Percentiles rank a stretch among this genome's conserved stretches.
Conservation (phyloP, 352 stramenopile species). For the Phytophthora agathidicida region DNA sequence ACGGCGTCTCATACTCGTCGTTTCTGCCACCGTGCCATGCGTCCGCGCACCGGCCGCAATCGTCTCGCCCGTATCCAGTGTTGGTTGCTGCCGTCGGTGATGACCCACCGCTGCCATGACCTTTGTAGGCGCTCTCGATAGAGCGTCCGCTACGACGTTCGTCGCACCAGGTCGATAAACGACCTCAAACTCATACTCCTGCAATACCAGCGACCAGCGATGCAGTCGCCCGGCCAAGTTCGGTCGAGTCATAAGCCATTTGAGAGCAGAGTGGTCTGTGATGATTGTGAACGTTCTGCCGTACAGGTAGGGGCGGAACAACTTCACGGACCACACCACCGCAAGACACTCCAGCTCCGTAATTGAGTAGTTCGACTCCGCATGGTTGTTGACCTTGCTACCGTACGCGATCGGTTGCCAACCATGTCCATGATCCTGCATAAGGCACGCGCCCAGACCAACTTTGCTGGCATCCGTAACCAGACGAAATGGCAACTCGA, state of each 20-base stretch:
- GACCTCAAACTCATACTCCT: conserved; percentile 28
- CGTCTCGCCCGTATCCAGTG: too few relatives aligned
- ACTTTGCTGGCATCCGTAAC: conserved; percentile 27
- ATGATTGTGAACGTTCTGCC: conserved; percentile 17
- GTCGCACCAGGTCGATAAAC: background rate
- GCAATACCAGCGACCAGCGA: conserved; percentile 21
- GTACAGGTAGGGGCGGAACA: conserved; percentile 29
- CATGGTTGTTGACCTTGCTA: conserved; percentile 14
- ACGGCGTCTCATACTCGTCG: too few relatives aligned
- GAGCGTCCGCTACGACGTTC: conserved; percentile 21
- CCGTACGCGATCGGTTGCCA: conserved; percentile 22
- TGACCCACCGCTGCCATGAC: background rate
- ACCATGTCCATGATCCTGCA: conserved; percentile 12
- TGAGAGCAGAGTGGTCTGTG: conserved; percentile 18
- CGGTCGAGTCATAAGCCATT: background rate
- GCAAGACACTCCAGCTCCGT: conserved; percentile 31
- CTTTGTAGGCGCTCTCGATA: conserved; percentile 5
- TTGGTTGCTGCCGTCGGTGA: background rate
- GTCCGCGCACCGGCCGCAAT: too few relatives aligned
- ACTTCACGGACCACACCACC: conserved; percentile 26
- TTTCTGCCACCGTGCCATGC: too few relatives aligned
- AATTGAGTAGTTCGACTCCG: conserved; percentile 25
- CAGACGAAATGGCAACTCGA: conserved; percentile 23
- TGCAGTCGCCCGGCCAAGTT: conserved; percentile 6
- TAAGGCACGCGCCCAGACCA: conserved; percentile 15